Percentiles rank a stretch among this genome's conserved stretches.
Evolutionary conservation across 257 asterid genomes (phyloP).

Genomic region (Forsythia suspensa): DNA sequence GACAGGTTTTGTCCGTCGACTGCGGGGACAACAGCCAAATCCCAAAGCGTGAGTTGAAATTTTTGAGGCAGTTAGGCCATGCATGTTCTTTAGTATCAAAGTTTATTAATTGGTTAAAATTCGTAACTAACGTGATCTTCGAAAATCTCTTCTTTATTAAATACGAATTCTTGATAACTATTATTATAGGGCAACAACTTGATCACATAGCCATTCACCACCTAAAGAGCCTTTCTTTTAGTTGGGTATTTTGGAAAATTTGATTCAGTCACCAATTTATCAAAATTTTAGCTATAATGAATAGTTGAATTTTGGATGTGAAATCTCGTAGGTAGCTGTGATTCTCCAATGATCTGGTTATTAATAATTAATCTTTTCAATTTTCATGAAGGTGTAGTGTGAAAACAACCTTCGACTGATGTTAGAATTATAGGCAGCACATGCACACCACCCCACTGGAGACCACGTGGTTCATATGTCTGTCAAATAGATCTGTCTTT

Average conservation of each 20-base stretch:
- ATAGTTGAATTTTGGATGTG: slow-evolving; percentile 17
- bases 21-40: too few relatives aligned
- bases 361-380: neutral
- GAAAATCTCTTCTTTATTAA: too few relatives aligned
- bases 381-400: neutral
- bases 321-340: slow-evolving; percentile 15
- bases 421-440: slow-evolving; percentile 48
- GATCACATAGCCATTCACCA: slow-evolving; percentile 6
- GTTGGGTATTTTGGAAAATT: neutral
- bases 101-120: too few relatives aligned
- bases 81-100: too few relatives aligned
- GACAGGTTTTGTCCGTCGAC: too few relatives aligned
- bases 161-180: neutral
- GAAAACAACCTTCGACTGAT: slow-evolving; percentile 24
- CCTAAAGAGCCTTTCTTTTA: neutral
- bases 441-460: slow-evolving; percentile 63
- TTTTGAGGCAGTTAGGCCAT: too few relatives aligned
- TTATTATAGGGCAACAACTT: slow-evolving; percentile 17
- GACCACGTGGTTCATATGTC: slow-evolving; percentile 72
- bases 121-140: too few relatives aligned
- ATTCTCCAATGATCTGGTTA: slow-evolving; percentile 38
- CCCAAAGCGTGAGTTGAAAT: too few relatives aligned
- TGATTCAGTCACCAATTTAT: slow-evolving; percentile 16
- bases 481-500: slow-evolving; percentile 47
- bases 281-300: neutral